phyloP scores from a whole-genome alignment of 1,284 basidiomycete species.

The Kwoniella shivajii region DNA sequence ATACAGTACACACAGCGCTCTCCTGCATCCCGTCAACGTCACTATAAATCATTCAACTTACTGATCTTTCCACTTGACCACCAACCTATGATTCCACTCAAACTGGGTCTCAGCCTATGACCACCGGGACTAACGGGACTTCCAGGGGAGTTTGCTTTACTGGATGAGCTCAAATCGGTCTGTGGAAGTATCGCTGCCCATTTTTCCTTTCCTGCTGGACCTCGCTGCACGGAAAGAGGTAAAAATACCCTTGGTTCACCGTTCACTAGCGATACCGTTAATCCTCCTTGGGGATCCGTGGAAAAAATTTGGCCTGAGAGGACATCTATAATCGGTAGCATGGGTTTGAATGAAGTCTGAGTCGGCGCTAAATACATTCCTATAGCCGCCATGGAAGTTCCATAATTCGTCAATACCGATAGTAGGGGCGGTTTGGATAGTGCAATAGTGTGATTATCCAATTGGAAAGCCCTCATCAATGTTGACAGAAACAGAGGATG shows the following conservation, averaged over 20 bases:
- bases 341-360: constrained; percentile 56
- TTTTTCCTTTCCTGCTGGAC: constrained; percentile 10
- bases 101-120: constrained; percentile 19
- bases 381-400: constrained; percentile 51
- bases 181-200: constrained; percentile 12
- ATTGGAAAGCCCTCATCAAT: constrained; percentile 57
- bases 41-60: not conserved
- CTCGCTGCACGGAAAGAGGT: constrained; percentile 32
- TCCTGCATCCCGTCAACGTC: too few species aligned
- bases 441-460: constrained; percentile 58
- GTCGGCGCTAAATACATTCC: constrained; percentile 34
- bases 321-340: constrained; percentile 64
- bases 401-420: constrained; percentile 67
- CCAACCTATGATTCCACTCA: constrained; percentile 26
- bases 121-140: constrained; percentile 10
- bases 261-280: constrained; percentile 37
- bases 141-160: not conserved
- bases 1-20: too few species aligned
- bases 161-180: constrained; percentile 4
- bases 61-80: constrained; percentile 11
- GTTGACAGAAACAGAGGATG: constrained; percentile 61
- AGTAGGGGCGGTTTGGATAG: constrained; percentile 69
- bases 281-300: constrained; percentile 58
- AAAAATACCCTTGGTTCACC: constrained; percentile 49
- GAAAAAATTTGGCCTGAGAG: constrained; percentile 60